Percentiles rank a stretch among this genome's conserved stretches.
These are phyloP conservation scores for Salix viminalis DNA, from an alignment of 345 rosid genomes.

Conservation along the genomic window DNA sequence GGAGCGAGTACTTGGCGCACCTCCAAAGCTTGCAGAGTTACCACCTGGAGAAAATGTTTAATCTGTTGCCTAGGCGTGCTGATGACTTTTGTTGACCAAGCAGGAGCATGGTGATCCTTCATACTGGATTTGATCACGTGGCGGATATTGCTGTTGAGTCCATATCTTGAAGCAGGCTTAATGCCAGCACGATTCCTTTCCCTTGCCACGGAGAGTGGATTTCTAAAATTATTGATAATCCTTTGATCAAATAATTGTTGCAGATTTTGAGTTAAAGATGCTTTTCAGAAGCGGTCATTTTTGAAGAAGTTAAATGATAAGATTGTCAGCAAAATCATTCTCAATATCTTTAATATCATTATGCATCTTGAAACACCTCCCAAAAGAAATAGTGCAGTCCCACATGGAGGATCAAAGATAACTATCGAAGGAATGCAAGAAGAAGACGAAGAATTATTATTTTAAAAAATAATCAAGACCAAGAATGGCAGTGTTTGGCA, in stretches of 20 bases:
- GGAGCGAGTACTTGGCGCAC: slow-evolving; percentile 83
- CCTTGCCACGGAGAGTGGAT: background rate
- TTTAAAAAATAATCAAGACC: background rate
- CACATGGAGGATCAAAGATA: too few relatives aligned
- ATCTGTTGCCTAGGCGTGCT: background rate
- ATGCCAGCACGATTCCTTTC: background rate
- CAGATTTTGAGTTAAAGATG: background rate
- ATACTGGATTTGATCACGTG: background rate
- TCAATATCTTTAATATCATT: background rate
- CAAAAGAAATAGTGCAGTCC: background rate
- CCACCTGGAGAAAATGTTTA: slow-evolving; percentile 82
- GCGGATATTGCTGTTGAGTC: background rate
- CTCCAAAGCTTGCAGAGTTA: slow-evolving; percentile 73
- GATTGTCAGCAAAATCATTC: background rate
- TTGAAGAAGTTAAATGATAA: background rate
- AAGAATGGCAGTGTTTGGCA: slow-evolving; percentile 59
- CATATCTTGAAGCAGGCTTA: background rate
- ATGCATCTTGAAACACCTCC: background rate
- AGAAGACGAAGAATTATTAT: background rate
- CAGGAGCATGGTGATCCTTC: background rate
- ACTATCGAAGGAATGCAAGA: too few relatives aligned
- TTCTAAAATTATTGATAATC: background rate
- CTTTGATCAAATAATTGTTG: background rate
- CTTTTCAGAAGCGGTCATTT: background rate
- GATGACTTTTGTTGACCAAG: background rate